Base-by-base conservation (phyloP, 768 basidiomycete genomes). In the Plicaturopsis crispa region DNA sequence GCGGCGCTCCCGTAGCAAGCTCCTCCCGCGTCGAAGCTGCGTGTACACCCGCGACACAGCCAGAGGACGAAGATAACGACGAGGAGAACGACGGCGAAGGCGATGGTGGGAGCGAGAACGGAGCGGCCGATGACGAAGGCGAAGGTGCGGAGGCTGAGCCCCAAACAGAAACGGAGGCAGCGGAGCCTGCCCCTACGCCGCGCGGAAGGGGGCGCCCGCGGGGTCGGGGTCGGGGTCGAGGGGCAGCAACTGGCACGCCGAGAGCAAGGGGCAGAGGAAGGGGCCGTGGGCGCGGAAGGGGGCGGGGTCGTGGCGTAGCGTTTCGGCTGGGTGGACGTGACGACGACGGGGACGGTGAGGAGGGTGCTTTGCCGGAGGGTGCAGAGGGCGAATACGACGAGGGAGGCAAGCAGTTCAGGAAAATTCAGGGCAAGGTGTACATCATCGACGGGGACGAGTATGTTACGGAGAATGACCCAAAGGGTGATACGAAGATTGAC, bases 401-500 rank as follows among this genome's bases (percentile, higher is more conserved):
- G 18, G 67, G 73, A 2, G 82, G 80, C 0, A 84, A 83, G 47
- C 78, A 82, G 1, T 86, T 82, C 63, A 65, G 78, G 24, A 74
- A 69, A 51, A 75, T 96, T 48, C 78, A 81, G 24, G 89, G 84
- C 7, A 69, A 77, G 46, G 70, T 76, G 4, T 84, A 83, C 54
- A 65, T 81, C 33, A 82, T 96, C 36, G 85, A 89, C 24, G 84
- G 84, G 32, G 94, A 98, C 55, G 94, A 97, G 62, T 80, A 91
- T 46, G 62, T 84, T 34, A 83, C 90, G 5, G 78, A 80, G 2
- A 75, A 89, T 33, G 85, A 97, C 52, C 70, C 77, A 37, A 88
- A 81, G 47, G 96, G 94, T 4, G 83, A 97, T 59, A 73, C 80
- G 43, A 99, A 99, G 66, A 85, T 99, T 17, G 93, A 97, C 54